Base-by-base conservation (phyloP, 352 stramenopile genomes). In the Phytophthora fragariaefolia region DNA sequence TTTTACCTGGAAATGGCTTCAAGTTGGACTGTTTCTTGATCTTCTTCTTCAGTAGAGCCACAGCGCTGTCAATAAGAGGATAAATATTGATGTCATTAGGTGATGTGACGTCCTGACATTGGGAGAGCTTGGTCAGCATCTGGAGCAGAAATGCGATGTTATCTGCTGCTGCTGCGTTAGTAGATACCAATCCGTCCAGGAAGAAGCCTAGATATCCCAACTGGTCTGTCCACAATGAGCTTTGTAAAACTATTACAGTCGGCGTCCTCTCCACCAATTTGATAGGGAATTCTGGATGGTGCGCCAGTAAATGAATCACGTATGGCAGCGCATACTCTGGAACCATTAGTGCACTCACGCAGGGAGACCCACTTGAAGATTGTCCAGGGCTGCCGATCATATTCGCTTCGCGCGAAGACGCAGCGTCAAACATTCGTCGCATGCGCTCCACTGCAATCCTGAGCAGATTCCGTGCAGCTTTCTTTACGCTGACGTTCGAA, bases 141-240 rank as follows among this genome's bases (percentile, higher is more conserved):
- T 95, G 87, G 15, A 96, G 66, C 34, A 96, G 58, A 63, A 96
- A 95, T 12, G 87, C 79, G 40, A 96, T 94, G 59, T 96, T 96
- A 67, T 95, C 87, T 15, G 73, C 79, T 20, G 83, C 82, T 10
- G 72, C 63, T 13, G 58, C 72, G 26, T 77, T 90, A 7, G 66
- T 24, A 9, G 85, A 82, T 24, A 96, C 79, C 13, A 96, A 59
- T 1, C 75, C 76, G 30, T 94, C 87, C 8, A 96, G 63, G 34
- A 95, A 91, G 48, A 96, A 93, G 38, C 59, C 69, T 15, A 95
- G 32, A 42, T 85, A 88, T 12, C 67, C 40, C 7, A 92, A 49
- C 50, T 92, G 80, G 7, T 83, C 71, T 20, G 68, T 80, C 86
- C 86, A 95, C n/a, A 90, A 43, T 6, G 78, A 69, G 2, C 59